Percentiles rank a stretch among this genome's conserved stretches.
phyloP scores from a whole-genome alignment of 768 basidiomycete genomes.

The Coprinellus micaceus region DNA sequence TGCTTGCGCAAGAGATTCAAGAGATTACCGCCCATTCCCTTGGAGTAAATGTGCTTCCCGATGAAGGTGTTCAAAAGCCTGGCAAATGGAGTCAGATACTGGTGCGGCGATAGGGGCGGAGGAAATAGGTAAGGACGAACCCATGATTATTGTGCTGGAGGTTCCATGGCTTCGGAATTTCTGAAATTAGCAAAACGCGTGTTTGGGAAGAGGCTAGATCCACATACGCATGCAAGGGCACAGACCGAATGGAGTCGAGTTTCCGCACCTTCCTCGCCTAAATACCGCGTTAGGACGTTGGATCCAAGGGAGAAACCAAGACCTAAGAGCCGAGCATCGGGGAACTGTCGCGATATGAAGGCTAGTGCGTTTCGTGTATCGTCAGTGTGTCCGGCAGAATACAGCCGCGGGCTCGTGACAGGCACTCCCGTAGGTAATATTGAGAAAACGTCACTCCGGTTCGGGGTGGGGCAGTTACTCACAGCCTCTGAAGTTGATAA shows the following conservation, averaged over 20 bases:
- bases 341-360: slow-evolving; percentile 69
- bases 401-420: slow-evolving; percentile 77
- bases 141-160: slow-evolving; percentile 44
- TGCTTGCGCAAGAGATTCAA: slow-evolving; percentile 54
- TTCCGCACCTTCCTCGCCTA: slow-evolving; percentile 74
- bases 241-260: slow-evolving; percentile 64
- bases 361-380: slow-evolving; percentile 81
- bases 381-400: slow-evolving; percentile 86
- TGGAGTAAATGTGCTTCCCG: slow-evolving; percentile 66
- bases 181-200: slow-evolving; percentile 8
- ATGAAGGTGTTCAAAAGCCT: slow-evolving; percentile 57
- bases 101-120: neutral
- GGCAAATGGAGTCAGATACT: slow-evolving; percentile 9
- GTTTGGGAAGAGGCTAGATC: slow-evolving; percentile 7
- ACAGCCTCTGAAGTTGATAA: slow-evolving; percentile 94
- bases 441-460: slow-evolving; percentile 10
- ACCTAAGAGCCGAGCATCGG: slow-evolving; percentile 78
- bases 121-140: slow-evolving; percentile 28
- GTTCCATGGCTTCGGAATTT: slow-evolving; percentile 47
- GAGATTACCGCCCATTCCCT: slow-evolving; percentile 75
- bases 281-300: slow-evolving; percentile 84
- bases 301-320: slow-evolving; percentile 94
- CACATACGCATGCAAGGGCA: slow-evolving; percentile 70
- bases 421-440: slow-evolving; percentile 76
- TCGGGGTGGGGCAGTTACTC: slow-evolving; percentile 27